Conservation (phyloP, 1,139 yeast genomes). For the Kazachstania sp. region DNA sequence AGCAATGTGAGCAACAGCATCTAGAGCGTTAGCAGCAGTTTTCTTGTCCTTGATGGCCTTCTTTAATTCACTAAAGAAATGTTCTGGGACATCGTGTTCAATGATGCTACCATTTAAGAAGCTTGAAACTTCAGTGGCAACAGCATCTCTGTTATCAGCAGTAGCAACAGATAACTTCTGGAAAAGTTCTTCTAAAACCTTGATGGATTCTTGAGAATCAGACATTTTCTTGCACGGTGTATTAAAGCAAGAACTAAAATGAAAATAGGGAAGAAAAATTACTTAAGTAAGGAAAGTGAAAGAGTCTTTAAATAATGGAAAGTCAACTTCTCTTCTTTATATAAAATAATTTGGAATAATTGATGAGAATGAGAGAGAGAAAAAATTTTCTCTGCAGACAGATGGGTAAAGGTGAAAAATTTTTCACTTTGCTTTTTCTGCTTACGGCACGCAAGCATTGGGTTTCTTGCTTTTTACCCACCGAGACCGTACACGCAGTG, state of each 20-base stretch:
- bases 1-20: slow-evolving; percentile 79
- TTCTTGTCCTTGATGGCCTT: slow-evolving; percentile 76
- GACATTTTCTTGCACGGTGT: slow-evolving; percentile 28
- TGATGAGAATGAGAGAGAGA: neutral
- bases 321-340: too few relatives aligned
- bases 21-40: slow-evolving; percentile 69
- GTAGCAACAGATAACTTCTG: slow-evolving; percentile 85
- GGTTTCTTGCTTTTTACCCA: too few relatives aligned
- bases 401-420: neutral
- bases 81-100: slow-evolving; percentile 95
- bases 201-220: slow-evolving; percentile 39
- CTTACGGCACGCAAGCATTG: too few relatives aligned
- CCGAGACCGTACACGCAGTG: too few relatives aligned
- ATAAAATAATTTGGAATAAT: too few relatives aligned
- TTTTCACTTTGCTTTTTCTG: neutral
- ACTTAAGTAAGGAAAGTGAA: neutral
- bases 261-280: neutral
- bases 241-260: neutral
- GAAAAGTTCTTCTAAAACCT: slow-evolving; percentile 91
- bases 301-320: neutral
- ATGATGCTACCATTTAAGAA: slow-evolving; percentile 95
- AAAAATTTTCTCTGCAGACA: neutral
- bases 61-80: slow-evolving; percentile 71
- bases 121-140: slow-evolving; percentile 84
- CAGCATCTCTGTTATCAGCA: slow-evolving; percentile 72